Evolutionary conservation across 2,329 filamentous ascomycete species (phyloP), one percentile per base, ranked within the genome.

Genomic region (Fusarium sp.): DNA sequence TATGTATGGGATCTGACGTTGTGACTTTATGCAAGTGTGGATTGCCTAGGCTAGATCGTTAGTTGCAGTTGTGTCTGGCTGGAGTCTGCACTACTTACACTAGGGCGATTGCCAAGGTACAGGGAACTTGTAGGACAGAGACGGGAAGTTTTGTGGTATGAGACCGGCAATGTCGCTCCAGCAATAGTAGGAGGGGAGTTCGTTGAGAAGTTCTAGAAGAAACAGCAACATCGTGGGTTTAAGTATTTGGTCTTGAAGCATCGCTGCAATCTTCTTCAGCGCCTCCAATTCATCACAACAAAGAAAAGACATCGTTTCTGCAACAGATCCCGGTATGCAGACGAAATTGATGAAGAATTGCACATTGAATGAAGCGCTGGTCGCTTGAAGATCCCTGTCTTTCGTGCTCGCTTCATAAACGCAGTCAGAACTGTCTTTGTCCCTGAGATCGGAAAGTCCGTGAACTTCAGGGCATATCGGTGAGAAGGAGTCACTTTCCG

Each of bases 1-100:
- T 17, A 0, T 28, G 14, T 2, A 5, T 11, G 8, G 6, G 11
- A 2, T 14, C 30, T n/a, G 34, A 7, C 0, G 18, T 8, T n/a
- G 34, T n/a, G 15, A 13, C 14, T 10, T 28, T 28, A 10, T 26
- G 8, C 20, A 17, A 54, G 6, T 4, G 20, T 4, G 2, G 14
- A 28, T 18, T 28, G 20, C 6, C 14, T n/a, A 18, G 34, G 2
- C 2, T 10, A 28, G 20, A 13, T 18, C 4, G 6, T 55, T 17
- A 41, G 51, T 18, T 4, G 2, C 8, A 28, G 18, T n/a, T 22
- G 14, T 10, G 24, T 8, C 24, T 8, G 10, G 24, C 3, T 28
- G 8, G 5, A 7, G 15, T 5, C 8, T 10, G 14, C 14, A 22
- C 14, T 13, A 28, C 24, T 28, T 8, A 54, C 34, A 36, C 20